phyloP scores from a whole-genome alignment of 2,329 filamentous ascomycete species.

The Stemphylium vesicarium region DNA sequence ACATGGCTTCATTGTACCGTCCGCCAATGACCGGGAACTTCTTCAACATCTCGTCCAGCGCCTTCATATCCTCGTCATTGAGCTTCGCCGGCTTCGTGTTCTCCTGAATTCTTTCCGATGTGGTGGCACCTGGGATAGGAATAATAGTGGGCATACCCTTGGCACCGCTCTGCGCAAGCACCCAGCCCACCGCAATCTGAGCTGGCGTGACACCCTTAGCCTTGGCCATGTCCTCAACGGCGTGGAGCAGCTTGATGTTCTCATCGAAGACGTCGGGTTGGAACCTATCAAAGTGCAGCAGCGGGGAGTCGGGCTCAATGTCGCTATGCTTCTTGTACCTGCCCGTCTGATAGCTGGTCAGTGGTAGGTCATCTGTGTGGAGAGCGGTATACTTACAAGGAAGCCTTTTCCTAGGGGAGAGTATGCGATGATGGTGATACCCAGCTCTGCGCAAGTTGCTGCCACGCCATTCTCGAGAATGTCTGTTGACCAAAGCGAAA shows the following conservation, averaged over 20 bases:
- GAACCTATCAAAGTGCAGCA: conserved; percentile 63
- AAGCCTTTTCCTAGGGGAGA: conserved; percentile 71
- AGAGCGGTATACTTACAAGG: conserved; percentile 41
- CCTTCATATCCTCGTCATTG: conserved; percentile 56
- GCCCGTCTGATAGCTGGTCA: conserved; percentile 44
- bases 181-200: conserved; percentile 73
- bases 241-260: conserved; percentile 68
- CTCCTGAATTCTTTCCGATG: conserved; percentile 63
- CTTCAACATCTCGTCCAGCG: conserved; percentile 60
- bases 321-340: conserved; percentile 60
- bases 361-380: not conserved
- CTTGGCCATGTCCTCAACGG: conserved; percentile 65
- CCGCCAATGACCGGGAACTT: conserved; percentile 52
- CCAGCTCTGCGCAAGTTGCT: conserved; percentile 63
- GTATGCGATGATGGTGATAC: conserved; percentile 73
- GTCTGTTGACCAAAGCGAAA: conserved; percentile 63
- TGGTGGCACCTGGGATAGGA: conserved; percentile 71
- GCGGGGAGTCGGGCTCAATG: conserved; percentile 63
- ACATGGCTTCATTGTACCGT: conserved; percentile 43
- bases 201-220: conserved; percentile 65
- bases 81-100: conserved; percentile 64
- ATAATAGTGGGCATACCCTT: conserved; percentile 65
- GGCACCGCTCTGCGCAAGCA: conserved; percentile 57
- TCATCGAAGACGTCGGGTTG: conserved; percentile 67
- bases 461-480: conserved; percentile 65